A percentile compares a stretch with the other conserved stretches of the same genome.
phyloP scores from a whole-genome alignment of 2,329 filamentous ascomycete species.

The Talaromyces sp. region DNA sequence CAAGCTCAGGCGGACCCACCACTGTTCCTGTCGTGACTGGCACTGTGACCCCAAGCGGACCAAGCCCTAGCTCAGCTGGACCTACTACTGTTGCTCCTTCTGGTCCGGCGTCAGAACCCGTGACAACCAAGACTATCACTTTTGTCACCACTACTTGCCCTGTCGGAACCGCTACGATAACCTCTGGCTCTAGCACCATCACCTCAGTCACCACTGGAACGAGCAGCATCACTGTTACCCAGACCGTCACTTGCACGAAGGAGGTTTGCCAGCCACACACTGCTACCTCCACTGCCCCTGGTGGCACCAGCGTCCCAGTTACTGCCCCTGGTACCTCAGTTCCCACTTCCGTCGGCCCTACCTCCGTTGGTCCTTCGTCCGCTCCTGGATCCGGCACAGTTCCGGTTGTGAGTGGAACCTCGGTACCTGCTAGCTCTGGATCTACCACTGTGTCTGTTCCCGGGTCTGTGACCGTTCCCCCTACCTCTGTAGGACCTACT shows the following conservation, averaged over 20 bases:
- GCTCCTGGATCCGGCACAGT: neutral
- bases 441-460: neutral
- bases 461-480: neutral
- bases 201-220: conserved; percentile 12
- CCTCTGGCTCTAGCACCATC: conserved; percentile 10
- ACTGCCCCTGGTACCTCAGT: neutral
- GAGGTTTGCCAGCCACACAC: conserved; percentile 11
- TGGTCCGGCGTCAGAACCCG: neutral
- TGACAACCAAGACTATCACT: conserved; percentile 13
- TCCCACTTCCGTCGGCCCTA: neutral
- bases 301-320: neutral
- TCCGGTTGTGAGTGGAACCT: neutral
- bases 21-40: neutral
- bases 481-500: conserved; percentile 5
- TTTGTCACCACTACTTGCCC: conserved; percentile 13
- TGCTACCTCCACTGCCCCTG: neutral
- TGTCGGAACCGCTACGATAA: conserved; percentile 10
- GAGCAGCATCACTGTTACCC: conserved; percentile 10
- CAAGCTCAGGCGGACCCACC: neutral
- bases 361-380: neutral
- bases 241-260: conserved; percentile 13
- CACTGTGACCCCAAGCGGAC: neutral
- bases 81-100: conserved; percentile 1
- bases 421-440: neutral
- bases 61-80: neutral